Conservation (phyloP, 352 stramenopile species). For the Pythium guiyangense region DNA sequence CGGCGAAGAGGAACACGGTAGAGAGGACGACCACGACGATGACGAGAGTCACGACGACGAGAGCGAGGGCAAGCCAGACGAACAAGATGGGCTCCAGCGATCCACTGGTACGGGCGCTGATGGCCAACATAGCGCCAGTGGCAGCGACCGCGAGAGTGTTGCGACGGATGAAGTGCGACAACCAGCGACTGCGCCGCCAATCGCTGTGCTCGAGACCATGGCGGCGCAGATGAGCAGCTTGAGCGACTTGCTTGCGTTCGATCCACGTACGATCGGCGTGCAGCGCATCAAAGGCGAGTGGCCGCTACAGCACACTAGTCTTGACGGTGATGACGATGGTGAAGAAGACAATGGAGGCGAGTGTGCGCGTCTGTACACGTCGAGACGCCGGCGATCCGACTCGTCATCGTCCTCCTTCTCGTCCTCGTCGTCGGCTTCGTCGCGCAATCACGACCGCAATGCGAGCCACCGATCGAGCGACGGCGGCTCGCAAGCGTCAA, state of each 20-base stretch:
- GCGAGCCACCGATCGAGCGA: not conserved
- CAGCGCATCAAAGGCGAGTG: slow-evolving; percentile 44
- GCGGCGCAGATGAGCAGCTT: not conserved
- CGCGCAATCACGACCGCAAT: not conserved
- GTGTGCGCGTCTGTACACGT: not conserved
- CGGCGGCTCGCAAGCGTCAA: not conserved
- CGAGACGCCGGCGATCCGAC: not conserved
- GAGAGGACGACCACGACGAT: not conserved
- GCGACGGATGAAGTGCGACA: slow-evolving; percentile 3
- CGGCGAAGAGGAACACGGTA: not conserved
- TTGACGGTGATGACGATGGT: not conserved
- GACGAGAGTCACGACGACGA: not conserved
- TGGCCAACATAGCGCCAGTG: not conserved
- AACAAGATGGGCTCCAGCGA: too few relatives aligned
- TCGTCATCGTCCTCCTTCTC: not conserved
- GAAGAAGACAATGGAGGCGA: not conserved
- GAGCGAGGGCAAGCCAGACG: too few relatives aligned
- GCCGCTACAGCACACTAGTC: slow-evolving; percentile 12
- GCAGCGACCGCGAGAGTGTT: not conserved
- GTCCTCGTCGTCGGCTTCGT: slow-evolving; percentile 3
- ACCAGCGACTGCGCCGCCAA: not conserved
- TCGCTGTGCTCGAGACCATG: not conserved
- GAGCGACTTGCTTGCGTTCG: slow-evolving; percentile 4
- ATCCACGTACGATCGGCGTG: slow-evolving; percentile 51
- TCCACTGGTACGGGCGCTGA: not conserved